Conservation (phyloP, 192 early-diverging fungal genomes). For the Pecoramyces ruminantium region DNA sequence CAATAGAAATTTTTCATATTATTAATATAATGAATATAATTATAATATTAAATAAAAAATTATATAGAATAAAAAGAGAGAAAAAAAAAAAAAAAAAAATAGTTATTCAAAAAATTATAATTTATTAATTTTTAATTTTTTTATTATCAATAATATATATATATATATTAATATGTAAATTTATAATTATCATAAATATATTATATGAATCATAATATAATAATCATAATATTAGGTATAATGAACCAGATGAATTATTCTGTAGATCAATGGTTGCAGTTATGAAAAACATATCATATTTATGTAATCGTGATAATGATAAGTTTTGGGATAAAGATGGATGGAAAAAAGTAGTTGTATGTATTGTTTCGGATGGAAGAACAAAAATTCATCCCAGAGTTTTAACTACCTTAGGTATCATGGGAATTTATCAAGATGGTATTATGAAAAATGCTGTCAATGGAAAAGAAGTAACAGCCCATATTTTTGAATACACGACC, state of each 20-base stretch:
- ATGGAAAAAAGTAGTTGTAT: slow-evolving; percentile 83
- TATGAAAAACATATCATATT: neutral
- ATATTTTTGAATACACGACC: slow-evolving; percentile 25
- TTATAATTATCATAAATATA: too few relatives aligned
- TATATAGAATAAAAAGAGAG: too few relatives aligned
- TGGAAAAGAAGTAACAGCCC: slow-evolving; percentile 33
- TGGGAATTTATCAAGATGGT: slow-evolving; percentile 76
- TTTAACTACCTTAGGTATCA: slow-evolving; percentile 59
- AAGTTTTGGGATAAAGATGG: slow-evolving; percentile 17
- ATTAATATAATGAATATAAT: too few relatives aligned
- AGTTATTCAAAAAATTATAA: too few relatives aligned
- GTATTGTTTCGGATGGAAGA: slow-evolving; percentile 81
- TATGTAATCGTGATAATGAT: neutral
- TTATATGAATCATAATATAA: too few relatives aligned
- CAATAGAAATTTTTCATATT: too few relatives aligned
- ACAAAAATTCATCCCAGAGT: slow-evolving; percentile 63
- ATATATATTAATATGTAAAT: too few relatives aligned
- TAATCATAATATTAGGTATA: neutral
- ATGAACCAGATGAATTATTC: neutral
- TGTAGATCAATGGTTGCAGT: neutral
- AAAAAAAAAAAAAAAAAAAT: too few relatives aligned
- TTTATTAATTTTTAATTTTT: too few relatives aligned
- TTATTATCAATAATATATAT: too few relatives aligned
- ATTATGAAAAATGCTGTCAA: slow-evolving; percentile 51
- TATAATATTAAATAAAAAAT: too few relatives aligned